Conservation (phyloP, 305 asterid genomes). For the Ajuga reptans region DNA sequence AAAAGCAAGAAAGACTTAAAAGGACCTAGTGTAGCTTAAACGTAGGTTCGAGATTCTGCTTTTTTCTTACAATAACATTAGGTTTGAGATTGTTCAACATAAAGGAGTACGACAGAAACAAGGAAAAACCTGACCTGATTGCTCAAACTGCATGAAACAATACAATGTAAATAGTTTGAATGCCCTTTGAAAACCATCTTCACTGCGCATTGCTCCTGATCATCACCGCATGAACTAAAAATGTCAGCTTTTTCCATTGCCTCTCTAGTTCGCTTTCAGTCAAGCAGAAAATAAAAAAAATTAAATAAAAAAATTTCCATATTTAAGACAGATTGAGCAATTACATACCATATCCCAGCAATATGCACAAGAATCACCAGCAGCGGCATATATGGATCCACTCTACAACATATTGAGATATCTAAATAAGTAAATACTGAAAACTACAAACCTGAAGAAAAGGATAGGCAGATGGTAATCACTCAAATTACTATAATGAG, state of each 20-base stretch:
- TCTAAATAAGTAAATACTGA: background rate
- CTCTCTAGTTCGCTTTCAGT: background rate
- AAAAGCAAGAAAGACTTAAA: background rate
- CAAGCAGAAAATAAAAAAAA: no score
- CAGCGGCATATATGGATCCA: constrained; percentile 79
- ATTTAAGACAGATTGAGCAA: constrained; percentile 23
- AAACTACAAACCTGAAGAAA: constrained; percentile 9
- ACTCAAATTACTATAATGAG: constrained; percentile 3
- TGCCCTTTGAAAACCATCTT: constrained; percentile 82
- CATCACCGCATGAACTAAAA: constrained; percentile 14
- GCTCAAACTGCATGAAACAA: constrained; percentile 54
- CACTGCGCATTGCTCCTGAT: constrained; percentile 60
- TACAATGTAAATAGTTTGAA: constrained; percentile 65
- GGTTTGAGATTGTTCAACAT: background rate
- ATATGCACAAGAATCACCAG: constrained; percentile 89
- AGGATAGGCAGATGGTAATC: background rate
- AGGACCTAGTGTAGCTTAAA: background rate
- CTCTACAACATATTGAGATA: constrained; percentile 37
- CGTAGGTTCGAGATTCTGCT: no score
- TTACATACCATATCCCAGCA: constrained; percentile 94
- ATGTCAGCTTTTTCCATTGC: constrained; percentile 9
- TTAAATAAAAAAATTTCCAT: background rate
- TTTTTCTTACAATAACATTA: no score
- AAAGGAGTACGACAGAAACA: background rate
- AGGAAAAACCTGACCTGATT: constrained; percentile 51